Conservation (phyloP, 306 rosid species). For the Macrotyloma uniflorum region DNA sequence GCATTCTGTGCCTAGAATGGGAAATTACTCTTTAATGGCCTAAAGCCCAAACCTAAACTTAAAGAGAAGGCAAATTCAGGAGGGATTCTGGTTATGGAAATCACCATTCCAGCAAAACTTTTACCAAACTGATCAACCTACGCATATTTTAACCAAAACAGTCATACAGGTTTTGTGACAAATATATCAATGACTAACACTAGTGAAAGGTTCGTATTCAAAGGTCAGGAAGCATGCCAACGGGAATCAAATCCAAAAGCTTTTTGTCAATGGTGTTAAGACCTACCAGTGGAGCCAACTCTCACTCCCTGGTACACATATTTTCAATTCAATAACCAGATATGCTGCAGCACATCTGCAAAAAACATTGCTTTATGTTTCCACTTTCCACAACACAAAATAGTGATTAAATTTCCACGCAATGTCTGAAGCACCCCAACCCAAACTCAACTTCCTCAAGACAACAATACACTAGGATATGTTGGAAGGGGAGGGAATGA, state of each 20-base stretch:
- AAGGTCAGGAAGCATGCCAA: not conserved
- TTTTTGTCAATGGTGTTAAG: not conserved
- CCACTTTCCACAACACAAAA: slow-evolving; percentile 26
- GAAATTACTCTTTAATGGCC: slow-evolving; percentile 8
- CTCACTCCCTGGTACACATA: not conserved
- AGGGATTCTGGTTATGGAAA: not conserved
- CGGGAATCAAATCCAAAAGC: not conserved
- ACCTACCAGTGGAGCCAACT: not conserved
- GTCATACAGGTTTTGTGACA: not conserved
- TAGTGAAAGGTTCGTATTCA: not conserved
- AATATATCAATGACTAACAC: not conserved
- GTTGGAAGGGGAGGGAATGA: not conserved
- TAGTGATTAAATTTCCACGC: not conserved
- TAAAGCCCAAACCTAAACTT: not conserved
- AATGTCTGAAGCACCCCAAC: not conserved
- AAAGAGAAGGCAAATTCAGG: not conserved
- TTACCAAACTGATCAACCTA: not conserved
- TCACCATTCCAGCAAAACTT: not conserved
- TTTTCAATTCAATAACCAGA: not conserved
- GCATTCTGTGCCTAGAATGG: not conserved
- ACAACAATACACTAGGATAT: not conserved
- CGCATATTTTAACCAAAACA: not conserved
- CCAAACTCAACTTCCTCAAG: not conserved
- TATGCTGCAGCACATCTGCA: not conserved
- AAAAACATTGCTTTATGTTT: not conserved